Percentiles rank a stretch among this genome's conserved stretches.
These are phyloP conservation scores for Cokeromyces recurvatus DNA, from an alignment of 371 early-diverging fungal genomes.

Conservation along the genomic window DNA sequence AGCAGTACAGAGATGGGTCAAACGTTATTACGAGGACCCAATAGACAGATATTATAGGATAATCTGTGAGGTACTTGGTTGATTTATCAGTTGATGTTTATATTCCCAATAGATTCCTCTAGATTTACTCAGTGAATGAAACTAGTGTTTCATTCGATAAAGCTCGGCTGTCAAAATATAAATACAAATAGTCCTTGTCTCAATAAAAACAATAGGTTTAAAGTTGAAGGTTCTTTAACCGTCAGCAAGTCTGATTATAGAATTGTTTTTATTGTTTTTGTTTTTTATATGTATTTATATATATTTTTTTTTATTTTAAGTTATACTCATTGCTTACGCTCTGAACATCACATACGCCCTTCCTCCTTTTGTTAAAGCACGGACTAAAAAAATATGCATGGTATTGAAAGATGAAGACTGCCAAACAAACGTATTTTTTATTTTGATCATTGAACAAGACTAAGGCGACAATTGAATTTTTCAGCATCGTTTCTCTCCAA, in stretches of 20 bases:
- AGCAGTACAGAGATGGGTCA: too few relatives aligned
- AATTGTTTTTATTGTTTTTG: constrained; percentile 2
- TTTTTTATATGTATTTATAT: not conserved
- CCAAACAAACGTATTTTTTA: constrained; percentile 3
- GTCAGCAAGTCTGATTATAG: constrained; percentile 6
- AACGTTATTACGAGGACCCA: too few relatives aligned
- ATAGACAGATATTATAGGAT: too few relatives aligned
- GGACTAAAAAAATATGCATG: constrained; percentile 3
- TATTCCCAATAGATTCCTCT: too few relatives aligned
- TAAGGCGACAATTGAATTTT: constrained; percentile 3
- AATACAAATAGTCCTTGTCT: too few relatives aligned
- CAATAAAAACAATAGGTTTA: constrained; percentile 4
- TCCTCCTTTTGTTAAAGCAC: constrained; percentile 4
- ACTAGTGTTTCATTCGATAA: too few relatives aligned
- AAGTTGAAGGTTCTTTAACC: constrained; percentile 1
- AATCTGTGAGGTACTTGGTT: too few relatives aligned
- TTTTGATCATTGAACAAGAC: constrained; percentile 3
- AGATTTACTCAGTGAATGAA: too few relatives aligned
- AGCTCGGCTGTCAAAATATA: too few relatives aligned
- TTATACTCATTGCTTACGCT: constrained; percentile 1
- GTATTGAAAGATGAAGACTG: constrained; percentile 2
- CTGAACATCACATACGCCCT: constrained; percentile 1
- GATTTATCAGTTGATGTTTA: too few relatives aligned
- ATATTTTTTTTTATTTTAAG: not conserved
- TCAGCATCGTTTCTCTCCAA: constrained; percentile 1